These are phyloP conservation scores for Penicillium flavigenum DNA, from an alignment of 495 filamentous ascomycete species.

Conservation along the genomic window DNA sequence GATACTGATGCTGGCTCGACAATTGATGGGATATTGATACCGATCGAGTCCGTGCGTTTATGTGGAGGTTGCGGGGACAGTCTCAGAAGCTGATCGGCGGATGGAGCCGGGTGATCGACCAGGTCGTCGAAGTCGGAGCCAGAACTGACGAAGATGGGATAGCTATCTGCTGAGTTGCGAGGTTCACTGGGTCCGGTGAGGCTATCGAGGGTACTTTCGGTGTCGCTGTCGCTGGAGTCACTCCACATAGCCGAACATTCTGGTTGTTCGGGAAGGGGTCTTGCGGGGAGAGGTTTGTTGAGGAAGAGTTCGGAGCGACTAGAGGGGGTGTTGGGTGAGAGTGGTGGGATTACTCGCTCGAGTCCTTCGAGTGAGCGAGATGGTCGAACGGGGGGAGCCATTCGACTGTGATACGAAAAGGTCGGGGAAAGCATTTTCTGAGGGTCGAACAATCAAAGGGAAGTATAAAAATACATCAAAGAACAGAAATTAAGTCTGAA, in stretches of 20 bases:
- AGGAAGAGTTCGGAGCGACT: conserved; percentile 32
- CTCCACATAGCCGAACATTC: conserved; percentile 33
- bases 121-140: conserved; percentile 35
- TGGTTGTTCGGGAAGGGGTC: conserved; percentile 27
- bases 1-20: background rate
- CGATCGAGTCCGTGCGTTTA: conserved; percentile 21
- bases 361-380: conserved; percentile 47
- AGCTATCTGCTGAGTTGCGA: conserved; percentile 33
- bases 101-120: conserved; percentile 22
- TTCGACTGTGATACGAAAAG: conserved; percentile 21
- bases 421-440: conserved; percentile 29
- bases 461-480: background rate
- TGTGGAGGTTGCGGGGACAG: conserved; percentile 15
- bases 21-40: conserved; percentile 5
- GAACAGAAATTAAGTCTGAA: background rate
- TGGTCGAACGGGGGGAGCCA: conserved; percentile 39
- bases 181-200: conserved; percentile 30
- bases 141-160: conserved; percentile 43
- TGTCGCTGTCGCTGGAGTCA: conserved; percentile 34
- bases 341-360: conserved; percentile 41
- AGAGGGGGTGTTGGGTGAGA: conserved; percentile 14
- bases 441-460: conserved; percentile 2
- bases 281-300: conserved; percentile 42
- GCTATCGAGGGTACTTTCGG: conserved; percentile 31
- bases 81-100: conserved; percentile 17